Evolutionary conservation across 2,329 filamentous ascomycete species (phyloP).

Genomic region (Aspergillus phoenicis): DNA sequence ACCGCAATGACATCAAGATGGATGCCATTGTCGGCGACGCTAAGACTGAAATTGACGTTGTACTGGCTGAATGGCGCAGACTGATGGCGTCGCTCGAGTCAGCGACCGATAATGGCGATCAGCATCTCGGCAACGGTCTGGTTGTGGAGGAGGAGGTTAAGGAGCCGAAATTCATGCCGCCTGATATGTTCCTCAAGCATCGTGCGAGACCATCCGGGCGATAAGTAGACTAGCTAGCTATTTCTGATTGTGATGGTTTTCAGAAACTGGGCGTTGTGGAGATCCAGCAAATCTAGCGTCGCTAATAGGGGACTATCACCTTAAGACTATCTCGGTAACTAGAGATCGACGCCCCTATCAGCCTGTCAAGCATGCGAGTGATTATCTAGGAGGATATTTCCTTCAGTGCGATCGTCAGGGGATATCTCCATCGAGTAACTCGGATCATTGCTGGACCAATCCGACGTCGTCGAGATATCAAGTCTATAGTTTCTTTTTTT

Average conservation of each 20-base stretch:
- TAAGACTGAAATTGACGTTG: conserved; percentile 58
- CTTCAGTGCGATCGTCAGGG: conserved; percentile 2
- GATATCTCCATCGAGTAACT: neutral
- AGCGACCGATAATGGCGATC: conserved; percentile 8
- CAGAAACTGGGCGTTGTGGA: neutral
- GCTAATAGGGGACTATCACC: neutral
- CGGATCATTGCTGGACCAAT: neutral
- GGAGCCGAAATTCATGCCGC: conserved; percentile 24
- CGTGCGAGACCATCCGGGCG: conserved; percentile 3
- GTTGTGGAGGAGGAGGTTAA: neutral
- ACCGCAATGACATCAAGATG: conserved; percentile 69
- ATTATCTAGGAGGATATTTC: neutral
- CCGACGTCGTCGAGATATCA: neutral
- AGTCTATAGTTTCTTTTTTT: neutral
- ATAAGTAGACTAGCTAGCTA: neutral
- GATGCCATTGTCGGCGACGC: conserved; percentile 66
- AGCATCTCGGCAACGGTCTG: neutral
- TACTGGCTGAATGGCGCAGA: conserved; percentile 61
- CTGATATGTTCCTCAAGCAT: conserved; percentile 35
- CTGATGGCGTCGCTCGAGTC: conserved; percentile 24
- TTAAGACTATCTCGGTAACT: conserved; percentile 1
- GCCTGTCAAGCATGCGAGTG: neutral
- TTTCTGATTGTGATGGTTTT: neutral
- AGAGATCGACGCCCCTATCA: conserved; percentile 1
- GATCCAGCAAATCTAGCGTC: neutral